phyloP scores from a whole-genome alignment of 192 early-diverging fungal species.

The Dissophora ornata region DNA sequence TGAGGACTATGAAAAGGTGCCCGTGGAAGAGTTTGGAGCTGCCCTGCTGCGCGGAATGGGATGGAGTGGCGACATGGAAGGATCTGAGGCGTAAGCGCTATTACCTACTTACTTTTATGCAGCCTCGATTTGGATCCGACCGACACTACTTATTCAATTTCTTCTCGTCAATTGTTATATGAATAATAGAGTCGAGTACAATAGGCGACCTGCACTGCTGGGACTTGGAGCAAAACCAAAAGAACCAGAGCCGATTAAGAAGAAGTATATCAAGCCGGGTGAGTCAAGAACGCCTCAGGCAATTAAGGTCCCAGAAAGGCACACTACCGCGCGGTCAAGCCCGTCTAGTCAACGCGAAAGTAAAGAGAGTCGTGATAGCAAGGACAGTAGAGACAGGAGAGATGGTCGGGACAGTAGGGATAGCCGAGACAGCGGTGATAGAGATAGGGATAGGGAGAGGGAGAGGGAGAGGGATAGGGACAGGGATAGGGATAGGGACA shows the following conservation, averaged over 20 bases:
- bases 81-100: constrained; percentile 27
- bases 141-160: too few species aligned
- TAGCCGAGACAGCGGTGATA: constrained; percentile 13
- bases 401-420: constrained; percentile 6
- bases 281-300: constrained; percentile 47
- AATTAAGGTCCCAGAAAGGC: constrained; percentile 20
- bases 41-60: constrained; percentile 93
- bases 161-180: too few species aligned
- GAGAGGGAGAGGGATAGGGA: constrained; percentile 8
- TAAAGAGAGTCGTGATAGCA: background rate
- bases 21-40: constrained; percentile 90
- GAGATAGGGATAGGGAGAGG: background rate
- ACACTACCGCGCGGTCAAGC: constrained; percentile 14
- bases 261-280: constrained; percentile 58
- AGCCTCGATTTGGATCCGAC: too few species aligned
- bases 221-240: constrained; percentile 86
- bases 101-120: too few species aligned
- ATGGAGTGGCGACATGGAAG: constrained; percentile 76
- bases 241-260: constrained; percentile 55
- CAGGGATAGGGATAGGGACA: constrained; percentile 5
- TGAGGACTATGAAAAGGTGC: constrained; percentile 85
- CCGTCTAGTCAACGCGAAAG: background rate
- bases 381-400: background rate
- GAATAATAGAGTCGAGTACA: constrained; percentile 48
- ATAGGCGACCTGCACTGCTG: constrained; percentile 77